Base-by-base conservation (phyloP, 1,284 basidiomycete species). In the Fomitopsis palustris region DNA sequence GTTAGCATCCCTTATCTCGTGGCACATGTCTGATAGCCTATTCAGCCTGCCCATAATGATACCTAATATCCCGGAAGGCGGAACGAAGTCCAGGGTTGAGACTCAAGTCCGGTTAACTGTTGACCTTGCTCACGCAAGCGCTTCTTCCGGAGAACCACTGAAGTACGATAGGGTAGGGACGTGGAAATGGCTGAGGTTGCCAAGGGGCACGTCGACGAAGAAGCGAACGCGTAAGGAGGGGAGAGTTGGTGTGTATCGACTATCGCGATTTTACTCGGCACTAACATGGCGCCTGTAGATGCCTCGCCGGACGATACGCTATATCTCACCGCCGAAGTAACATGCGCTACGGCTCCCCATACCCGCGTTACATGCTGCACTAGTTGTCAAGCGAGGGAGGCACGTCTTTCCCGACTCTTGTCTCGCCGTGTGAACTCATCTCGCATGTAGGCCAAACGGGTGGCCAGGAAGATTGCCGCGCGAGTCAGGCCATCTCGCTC, bases 61-160 rank as follows among this genome's bases (percentile, higher is more conserved):
- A 38, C 90, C 94, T 41, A 93, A 88, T 66, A 85, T 97, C 43
- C 93, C 94, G 9, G 83, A 87, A 65, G 77, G 79, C 41, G 95
- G 94, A 27, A 90, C 94, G n/a, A 96, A 96, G 75, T 95, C 92
- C 54, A 85, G 95, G 25, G 95, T 97, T 23, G 95, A 97, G 74
- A 97, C 95, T 0, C 95, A 95, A 77, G 87, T 95, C 55, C 85
- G 93, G 68, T 83, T 95, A 39, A 85, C 86, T 10, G 78, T 95
- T 53, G 88, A 92, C 68, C 78, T 94, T 53, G 87, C 89, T 16
- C 83, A 86, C 64, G 78, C 84, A 17, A 85, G 79, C 66, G 81
- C 86, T 5, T 83, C 86, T 4, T 78, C 81, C 1, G 74, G 69
- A 10, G 84, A 89, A 61, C 80, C 83, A 7, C 72, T 74, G 65